Percentiles rank a stretch among this genome's conserved stretches.
Conservation (phyloP, 2,329 filamentous ascomycete species). For the Talaromyces sp. region DNA sequence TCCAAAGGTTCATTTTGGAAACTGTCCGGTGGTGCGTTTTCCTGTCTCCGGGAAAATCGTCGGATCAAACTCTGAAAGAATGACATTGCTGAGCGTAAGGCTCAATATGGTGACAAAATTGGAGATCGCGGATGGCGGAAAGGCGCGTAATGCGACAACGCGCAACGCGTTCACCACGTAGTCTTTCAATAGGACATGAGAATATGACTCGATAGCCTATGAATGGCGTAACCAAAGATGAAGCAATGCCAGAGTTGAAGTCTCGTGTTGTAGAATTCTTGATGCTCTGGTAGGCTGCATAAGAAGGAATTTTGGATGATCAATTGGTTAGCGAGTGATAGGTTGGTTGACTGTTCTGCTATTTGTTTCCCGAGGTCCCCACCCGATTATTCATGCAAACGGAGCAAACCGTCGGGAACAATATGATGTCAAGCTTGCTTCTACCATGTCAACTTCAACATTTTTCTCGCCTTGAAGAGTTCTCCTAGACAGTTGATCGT, state of each 20-base stretch:
- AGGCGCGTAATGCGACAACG: neutral
- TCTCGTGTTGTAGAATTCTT: neutral
- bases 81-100: neutral
- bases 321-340: too few species aligned
- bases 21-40: neutral
- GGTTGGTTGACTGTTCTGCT: neutral
- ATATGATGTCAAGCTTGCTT: slow-evolving; percentile 16
- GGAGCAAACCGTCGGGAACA: slow-evolving; percentile 8
- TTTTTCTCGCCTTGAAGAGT: neutral
- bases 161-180: neutral
- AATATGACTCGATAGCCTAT: neutral
- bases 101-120: too few species aligned
- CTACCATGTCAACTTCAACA: neutral
- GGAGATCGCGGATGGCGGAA: neutral
- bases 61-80: neutral
- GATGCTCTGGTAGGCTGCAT: neutral
- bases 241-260: too few species aligned
- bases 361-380: neutral
- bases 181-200: neutral
- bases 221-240: too few species aligned
- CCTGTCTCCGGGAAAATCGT: neutral
- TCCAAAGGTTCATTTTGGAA: neutral
- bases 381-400: slow-evolving; percentile 10
- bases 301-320: too few species aligned
- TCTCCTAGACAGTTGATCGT: neutral